Evolutionary conservation across 2,329 filamentous ascomycete species (phyloP).

Genomic region (Monilinia aucupariae): DNA sequence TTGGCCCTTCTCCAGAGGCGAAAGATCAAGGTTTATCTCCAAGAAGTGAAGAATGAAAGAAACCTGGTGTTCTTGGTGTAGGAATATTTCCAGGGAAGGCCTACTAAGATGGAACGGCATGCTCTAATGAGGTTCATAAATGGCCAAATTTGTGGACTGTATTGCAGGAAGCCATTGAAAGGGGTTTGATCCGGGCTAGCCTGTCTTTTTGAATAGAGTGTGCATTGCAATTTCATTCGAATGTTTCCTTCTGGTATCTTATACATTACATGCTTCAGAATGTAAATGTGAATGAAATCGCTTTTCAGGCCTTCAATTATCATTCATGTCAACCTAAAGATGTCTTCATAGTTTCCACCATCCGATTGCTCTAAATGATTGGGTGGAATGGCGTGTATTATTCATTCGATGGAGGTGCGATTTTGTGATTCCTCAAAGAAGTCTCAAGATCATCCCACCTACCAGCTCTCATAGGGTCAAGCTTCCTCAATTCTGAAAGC

Average conservation of each 20-base stretch:
- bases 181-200: not conserved
- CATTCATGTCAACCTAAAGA: not conserved
- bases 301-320: not conserved
- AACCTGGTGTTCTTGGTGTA: not conserved
- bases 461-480: slow-evolving; percentile 35
- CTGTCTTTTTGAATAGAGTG: not conserved
- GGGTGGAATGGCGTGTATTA: not conserved
- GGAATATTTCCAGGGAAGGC: not conserved
- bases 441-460: slow-evolving; percentile 35
- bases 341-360: not conserved
- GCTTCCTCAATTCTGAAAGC: slow-evolving; percentile 32
- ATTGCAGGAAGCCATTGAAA: not conserved
- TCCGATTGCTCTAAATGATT: not conserved
- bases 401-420: not conserved
- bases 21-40: not conserved
- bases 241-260: not conserved
- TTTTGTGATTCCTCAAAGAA: not conserved
- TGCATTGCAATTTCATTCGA: not conserved
- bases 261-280: not conserved
- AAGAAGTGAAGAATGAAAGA: not conserved
- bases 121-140: not conserved
- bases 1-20: not conserved
- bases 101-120: not conserved
- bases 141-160: not conserved
- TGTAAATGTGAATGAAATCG: not conserved